These are phyloP conservation scores for Hypoxylon sp. DNA, from an alignment of 2,329 filamentous ascomycete species.

Conservation along the genomic window DNA sequence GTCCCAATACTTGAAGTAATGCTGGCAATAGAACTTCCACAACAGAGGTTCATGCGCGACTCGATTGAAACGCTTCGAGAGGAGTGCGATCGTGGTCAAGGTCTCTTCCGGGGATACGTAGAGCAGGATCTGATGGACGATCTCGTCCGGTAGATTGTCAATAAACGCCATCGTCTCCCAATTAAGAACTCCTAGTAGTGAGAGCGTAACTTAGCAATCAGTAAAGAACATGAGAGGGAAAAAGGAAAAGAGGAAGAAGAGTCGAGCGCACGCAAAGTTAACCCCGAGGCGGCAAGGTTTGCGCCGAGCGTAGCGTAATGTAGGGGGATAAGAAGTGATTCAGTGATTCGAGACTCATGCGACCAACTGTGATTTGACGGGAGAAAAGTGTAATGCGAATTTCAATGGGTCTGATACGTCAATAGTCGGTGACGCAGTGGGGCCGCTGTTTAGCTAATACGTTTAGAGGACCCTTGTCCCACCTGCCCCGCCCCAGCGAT, in stretches of 20 bases:
- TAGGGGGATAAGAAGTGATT: conserved; percentile 7
- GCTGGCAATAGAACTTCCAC: conserved; percentile 82
- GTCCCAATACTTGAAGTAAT: conserved; percentile 81
- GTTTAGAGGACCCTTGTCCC: conserved; percentile 6
- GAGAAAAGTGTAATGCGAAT: conserved; percentile 39
- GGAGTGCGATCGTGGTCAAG: conserved; percentile 61
- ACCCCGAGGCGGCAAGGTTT: conserved; percentile 26
- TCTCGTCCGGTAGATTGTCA: conserved; percentile 79
- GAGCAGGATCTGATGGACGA: conserved; percentile 82
- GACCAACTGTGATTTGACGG: conserved; percentile 29
- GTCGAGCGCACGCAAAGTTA: conserved; percentile 11
- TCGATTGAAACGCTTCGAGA: conserved; percentile 73
- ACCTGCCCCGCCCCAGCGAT: conserved; percentile 5
- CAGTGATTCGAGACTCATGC: conserved; percentile 24
- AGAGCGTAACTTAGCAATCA: neutral
- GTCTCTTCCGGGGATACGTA: conserved; percentile 70
- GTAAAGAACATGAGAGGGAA: conserved; percentile 1
- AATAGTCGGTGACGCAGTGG: conserved; percentile 21
- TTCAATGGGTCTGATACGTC: conserved; percentile 46
- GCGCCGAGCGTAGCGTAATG: conserved; percentile 29
- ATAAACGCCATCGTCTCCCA: conserved; percentile 53
- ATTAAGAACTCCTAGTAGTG: neutral
- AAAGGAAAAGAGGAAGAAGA: conserved; percentile 1
- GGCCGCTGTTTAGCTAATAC: neutral
- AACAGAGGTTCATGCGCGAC: conserved; percentile 79